Evolutionary conservation across 2,329 filamentous ascomycete species (phyloP), one percentile per base, ranked within the genome.

Genomic region (Colletotrichum lentis): DNA sequence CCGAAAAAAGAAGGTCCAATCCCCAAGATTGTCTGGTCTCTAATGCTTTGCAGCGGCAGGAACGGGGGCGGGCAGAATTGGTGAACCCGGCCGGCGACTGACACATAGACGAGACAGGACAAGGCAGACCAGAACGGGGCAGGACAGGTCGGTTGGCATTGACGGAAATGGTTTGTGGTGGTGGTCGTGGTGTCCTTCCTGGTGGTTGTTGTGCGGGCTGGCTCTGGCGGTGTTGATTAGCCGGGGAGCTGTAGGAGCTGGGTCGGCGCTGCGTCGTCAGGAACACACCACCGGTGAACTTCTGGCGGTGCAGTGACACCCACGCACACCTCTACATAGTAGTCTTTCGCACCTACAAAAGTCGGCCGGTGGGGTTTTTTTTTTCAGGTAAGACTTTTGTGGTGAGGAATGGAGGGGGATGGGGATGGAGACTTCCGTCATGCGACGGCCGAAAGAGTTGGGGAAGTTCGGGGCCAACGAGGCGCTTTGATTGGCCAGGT

Each of bases 371-470:
- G 10, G n/a, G n/a, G n/a, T 27, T 44, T 43, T n/a, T 57, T 49
- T 20, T 49, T 49, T 35, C 35, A 46, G 54, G 65, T 60, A 24
- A 64, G 39, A 57, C 46, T 27, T 47, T 18, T 43, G 56, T 27
- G 44, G 57, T 60, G 57, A 41, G 57, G 66, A 69, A 68, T 68
- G 61, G 57, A 54, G 50, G 62, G 62, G 65, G 43, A 69, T 70
- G 69, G 68, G 65, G 60, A 46, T 69, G 64, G 59, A 68, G 67
- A 70, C 67, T 22, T 64, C 67, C 67, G 64, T 70, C 64, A 68
- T 68, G 67, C 64, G 67, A 60, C 64, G 64, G 67, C 67, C 64
- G 67, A 73, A 75, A 74, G 72, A 74, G 73, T 76, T 75, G 74
- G 74, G 74, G 73, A 75, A 73, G 61, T 74, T 72, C 70, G 65